phyloP scores from a whole-genome alignment of 2,329 filamentous ascomycete genomes.

The Sordariomycetes sp. region DNA sequence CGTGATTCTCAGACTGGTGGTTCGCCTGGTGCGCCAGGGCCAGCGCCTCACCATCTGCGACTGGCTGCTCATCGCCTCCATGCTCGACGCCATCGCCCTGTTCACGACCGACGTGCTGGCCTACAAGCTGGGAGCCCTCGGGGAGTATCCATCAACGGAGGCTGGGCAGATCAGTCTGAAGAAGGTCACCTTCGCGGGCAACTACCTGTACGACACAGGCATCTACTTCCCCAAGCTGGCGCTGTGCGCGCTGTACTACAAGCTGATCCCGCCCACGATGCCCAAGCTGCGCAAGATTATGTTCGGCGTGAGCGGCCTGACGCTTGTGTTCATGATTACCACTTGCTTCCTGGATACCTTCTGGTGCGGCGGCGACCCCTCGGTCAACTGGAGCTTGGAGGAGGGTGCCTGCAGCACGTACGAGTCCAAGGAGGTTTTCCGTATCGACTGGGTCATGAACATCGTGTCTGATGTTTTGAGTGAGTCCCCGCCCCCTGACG shows the following conservation, averaged over 20 bases:
- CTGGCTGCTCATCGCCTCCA: slow-evolving; percentile 16
- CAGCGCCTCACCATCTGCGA: slow-evolving; percentile 17
- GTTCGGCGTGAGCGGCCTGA: slow-evolving; percentile 11
- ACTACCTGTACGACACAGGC: slow-evolving; percentile 21
- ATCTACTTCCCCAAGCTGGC: slow-evolving; percentile 19
- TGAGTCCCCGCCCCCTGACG: background rate
- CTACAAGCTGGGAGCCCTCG: slow-evolving; percentile 17
- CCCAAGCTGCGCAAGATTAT: slow-evolving; percentile 13
- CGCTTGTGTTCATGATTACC: slow-evolving; percentile 11
- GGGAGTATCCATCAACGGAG: slow-evolving; percentile 7
- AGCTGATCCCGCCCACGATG: slow-evolving; percentile 14
- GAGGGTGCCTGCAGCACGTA: slow-evolving; percentile 14
- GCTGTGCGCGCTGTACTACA: slow-evolving; percentile 16
- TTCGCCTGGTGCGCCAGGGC: slow-evolving; percentile 14
- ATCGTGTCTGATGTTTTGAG: slow-evolving; percentile 10
- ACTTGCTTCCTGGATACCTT: slow-evolving; percentile 18
- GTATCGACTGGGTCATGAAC: slow-evolving; percentile 19
- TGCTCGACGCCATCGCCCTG: slow-evolving; percentile 14
- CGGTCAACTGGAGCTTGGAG: slow-evolving; percentile 15
- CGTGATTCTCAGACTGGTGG: slow-evolving; percentile 11
- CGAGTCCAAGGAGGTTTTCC: slow-evolving; percentile 15
- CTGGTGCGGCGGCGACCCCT: slow-evolving; percentile 17
- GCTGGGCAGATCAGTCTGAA: slow-evolving; percentile 11
- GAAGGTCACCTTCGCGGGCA: slow-evolving; percentile 18
- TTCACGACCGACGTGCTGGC: slow-evolving; percentile 14